Base-by-base conservation (phyloP, 2,329 filamentous ascomycete genomes). In the Trichoderma semiorbis region DNA sequence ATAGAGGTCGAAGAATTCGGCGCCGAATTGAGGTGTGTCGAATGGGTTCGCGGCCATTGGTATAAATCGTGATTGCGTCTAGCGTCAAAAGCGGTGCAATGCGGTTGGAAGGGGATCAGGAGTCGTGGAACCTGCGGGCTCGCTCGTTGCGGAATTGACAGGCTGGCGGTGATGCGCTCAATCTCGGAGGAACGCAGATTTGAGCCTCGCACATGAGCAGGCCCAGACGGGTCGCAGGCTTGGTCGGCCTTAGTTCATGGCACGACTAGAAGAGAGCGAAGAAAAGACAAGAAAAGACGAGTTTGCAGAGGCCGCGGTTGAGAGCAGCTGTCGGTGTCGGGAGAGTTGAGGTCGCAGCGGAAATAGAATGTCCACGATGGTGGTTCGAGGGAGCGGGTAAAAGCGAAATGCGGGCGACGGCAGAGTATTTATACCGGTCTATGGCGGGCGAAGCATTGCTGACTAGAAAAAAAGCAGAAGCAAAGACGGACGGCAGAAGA, bases 1-100 rank as follows among this genome's bases (percentile, higher is more conserved):
- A 77, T 87, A 87, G 66, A 89, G 87, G 75, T 88, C 84, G 81
- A 89, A 89, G 73, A 86, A 84, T 72, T 84, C 83, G 74, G 79
- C 80, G 75, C 81, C 80, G 75, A 82, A 78, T 43, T 83, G 79
- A 73, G 82, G 79, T 73, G 82, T 78, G 69, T 87, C 84, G 79
- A 85, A 85, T 64, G 84, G 81, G 81, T 83, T 80, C 76, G 83
- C 82, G 78, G 85, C 87, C 86, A 89, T 89, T 84, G 68, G 84
- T 50, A 50, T 26, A 26, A 43, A 70, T 67, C 7, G 72, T 71
- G 74, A 74, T 60, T 64, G 65, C 73, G 75, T 75, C 74, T 73
- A 78, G 79, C 18, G 11, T 1, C 16, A 39, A 0, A 28, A 3
- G 21, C 14, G 21, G 21, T 24, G 24, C 5, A 18, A 7, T 30